Conservation (phyloP, 345 rosid species). For the Brassica incana region DNA sequence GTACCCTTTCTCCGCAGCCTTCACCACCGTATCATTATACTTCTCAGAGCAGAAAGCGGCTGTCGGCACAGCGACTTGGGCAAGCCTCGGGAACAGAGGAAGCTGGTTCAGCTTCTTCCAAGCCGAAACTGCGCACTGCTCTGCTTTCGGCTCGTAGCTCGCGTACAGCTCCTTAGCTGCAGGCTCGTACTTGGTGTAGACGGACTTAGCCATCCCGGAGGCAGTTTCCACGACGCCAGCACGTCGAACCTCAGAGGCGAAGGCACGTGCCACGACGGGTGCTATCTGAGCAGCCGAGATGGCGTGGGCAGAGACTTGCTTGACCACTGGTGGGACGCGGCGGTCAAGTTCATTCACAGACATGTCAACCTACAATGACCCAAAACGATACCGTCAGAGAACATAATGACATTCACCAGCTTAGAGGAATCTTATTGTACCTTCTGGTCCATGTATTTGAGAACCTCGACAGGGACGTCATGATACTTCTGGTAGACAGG, state of each 20-base stretch:
- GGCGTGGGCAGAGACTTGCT: constrained; percentile 77
- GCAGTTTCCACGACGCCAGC: constrained; percentile 71
- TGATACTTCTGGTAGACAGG: constrained; percentile 75
- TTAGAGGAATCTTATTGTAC: constrained; percentile 29
- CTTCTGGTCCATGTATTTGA: constrained; percentile 81
- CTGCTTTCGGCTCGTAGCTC: constrained; percentile 78
- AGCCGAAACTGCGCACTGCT: constrained; percentile 71
- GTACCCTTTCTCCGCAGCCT: constrained; percentile 80
- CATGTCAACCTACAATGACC: constrained; percentile 53
- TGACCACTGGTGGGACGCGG: constrained; percentile 71
- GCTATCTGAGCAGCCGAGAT: constrained; percentile 68
- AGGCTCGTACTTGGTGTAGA: constrained; percentile 74
- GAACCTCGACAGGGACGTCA: constrained; percentile 63
- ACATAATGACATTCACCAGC: neutral
- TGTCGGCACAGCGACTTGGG: constrained; percentile 71
- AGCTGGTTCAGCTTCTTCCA: constrained; percentile 82
- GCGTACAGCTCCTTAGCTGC: constrained; percentile 76
- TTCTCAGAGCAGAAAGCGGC: constrained; percentile 78
- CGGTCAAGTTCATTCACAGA: constrained; percentile 62
- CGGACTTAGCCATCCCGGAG: constrained; percentile 64
- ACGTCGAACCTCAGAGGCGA: constrained; percentile 68
- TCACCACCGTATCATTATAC: constrained; percentile 73
- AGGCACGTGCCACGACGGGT: constrained; percentile 58
- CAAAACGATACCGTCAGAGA: neutral
- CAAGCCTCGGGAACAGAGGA: constrained; percentile 77